Conservation (phyloP, 345 rosid genomes). For the Gossypium turneri region DNA sequence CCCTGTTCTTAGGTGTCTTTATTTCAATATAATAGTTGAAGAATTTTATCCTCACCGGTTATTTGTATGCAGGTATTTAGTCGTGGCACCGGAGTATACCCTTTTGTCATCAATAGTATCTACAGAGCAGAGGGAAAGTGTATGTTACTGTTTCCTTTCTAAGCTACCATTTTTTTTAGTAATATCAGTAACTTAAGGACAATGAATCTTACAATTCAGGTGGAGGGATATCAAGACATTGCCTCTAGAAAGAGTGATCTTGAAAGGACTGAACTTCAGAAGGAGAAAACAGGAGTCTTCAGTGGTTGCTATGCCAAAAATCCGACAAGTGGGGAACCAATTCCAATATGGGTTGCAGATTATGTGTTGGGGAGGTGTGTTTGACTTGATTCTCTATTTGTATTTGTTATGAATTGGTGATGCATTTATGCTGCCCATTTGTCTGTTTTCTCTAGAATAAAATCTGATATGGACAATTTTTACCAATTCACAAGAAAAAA, state of each 20-base stretch:
- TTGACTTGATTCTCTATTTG: conserved; percentile 17
- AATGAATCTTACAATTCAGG: conserved; percentile 37
- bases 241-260: conserved; percentile 87
- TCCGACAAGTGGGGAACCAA: conserved; percentile 64
- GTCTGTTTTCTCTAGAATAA: conserved; percentile 3
- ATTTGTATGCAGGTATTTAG: conserved; percentile 64
- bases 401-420: conserved; percentile 9
- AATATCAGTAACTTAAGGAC: not conserved
- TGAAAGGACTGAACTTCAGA: conserved; percentile 94
- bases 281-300: conserved; percentile 87
- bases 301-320: conserved; percentile 81
- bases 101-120: conserved; percentile 55
- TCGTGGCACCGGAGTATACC: conserved; percentile 87
- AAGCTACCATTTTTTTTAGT: conserved; percentile 1
- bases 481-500: conserved; percentile 5
- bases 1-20: not conserved
- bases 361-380: conserved; percentile 63
- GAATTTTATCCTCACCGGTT: conserved; percentile 18
- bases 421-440: not conserved
- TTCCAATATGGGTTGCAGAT: conserved; percentile 17
- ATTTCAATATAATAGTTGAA: conserved; percentile 6
- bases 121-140: conserved; percentile 40
- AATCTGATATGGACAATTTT: not conserved
- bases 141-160: conserved; percentile 29
- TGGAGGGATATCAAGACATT: conserved; percentile 73